These are phyloP conservation scores for Colletotrichum australisinense DNA, from an alignment of 2,329 filamentous ascomycete species.

Conservation along the genomic window DNA sequence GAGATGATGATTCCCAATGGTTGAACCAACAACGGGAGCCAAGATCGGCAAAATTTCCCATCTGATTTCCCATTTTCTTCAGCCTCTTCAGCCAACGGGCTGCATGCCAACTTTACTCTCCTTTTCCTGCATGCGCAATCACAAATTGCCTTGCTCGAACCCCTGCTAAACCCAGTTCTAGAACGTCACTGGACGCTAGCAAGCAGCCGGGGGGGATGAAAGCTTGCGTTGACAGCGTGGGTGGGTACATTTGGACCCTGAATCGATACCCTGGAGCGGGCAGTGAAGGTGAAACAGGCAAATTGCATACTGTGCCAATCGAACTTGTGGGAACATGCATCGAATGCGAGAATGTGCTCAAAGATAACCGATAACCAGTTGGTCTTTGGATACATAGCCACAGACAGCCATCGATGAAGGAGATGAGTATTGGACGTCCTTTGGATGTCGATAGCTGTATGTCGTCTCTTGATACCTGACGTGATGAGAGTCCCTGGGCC, in stretches of 20 bases:
- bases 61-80: neutral
- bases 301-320: neutral
- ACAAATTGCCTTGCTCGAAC: neutral
- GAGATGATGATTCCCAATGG: too few relatives aligned
- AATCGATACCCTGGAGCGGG: neutral
- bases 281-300: neutral
- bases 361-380: neutral
- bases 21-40: neutral
- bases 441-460: too few relatives aligned
- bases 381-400: neutral
- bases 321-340: neutral
- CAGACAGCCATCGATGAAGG: neutral
- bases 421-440: too few relatives aligned
- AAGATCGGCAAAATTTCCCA: neutral
- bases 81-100: neutral
- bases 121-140: neutral
- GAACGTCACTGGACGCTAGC: neutral
- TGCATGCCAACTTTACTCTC: neutral
- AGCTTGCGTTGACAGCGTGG: conserved; percentile 1
- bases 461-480: neutral
- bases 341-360: neutral
- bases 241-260: neutral
- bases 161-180: neutral
- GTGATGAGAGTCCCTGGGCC: neutral
- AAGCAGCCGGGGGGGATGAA: neutral